Evolutionary conservation across 228 moss, liverwort and hornwort species (phyloP), one percentile per base, ranked within the genome.

Genomic region (Sphagnum magellanicum): DNA sequence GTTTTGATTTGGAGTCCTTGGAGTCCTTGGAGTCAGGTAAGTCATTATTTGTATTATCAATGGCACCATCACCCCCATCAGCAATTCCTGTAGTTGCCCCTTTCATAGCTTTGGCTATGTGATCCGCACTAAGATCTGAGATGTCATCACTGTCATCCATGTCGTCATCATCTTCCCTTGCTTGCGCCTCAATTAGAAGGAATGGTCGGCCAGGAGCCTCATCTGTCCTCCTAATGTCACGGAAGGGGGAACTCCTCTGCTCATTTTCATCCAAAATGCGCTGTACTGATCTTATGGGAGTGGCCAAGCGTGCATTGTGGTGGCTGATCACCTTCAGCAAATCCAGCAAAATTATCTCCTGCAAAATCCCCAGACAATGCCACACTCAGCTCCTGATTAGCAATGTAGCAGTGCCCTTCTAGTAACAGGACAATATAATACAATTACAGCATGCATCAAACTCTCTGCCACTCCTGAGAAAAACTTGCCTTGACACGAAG

Each of bases 221-320:
- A 3, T 32, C 32, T 10, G 72, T 53, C 51, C 79, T 68, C 5
- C 81, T 73, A 63, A 87, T 82, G 63, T 96, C 96, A 67, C 96
- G 89, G 73, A 86, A 96, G 10, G 93, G 87, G 51, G 88, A 63
- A 48, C 80, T 78, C 50, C 91, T 84, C 67, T 91, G 71, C 75
- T 97, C 96, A 70, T 69, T 75, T 68, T 97, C 96, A 81, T 97
- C 96, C 65, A 93, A n/a, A 73, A 97, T 78, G 53, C 96, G 88
- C 68, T 97, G 96, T 51, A 97, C 96, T 57, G 96, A 97, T 61
- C 96, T 91, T 49, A 97, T 93, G 15, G 96, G 96, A 65, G 96
- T 97, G 32, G 96, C 96, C 73, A 97, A 87, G 61, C 96, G 96
- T 10, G 96, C 96, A 72, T 89, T 83, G 61, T 97, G 96, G 72